phyloP scores from a whole-genome alignment of 164 flowering plant species.

The Cinnamomum chago region DNA sequence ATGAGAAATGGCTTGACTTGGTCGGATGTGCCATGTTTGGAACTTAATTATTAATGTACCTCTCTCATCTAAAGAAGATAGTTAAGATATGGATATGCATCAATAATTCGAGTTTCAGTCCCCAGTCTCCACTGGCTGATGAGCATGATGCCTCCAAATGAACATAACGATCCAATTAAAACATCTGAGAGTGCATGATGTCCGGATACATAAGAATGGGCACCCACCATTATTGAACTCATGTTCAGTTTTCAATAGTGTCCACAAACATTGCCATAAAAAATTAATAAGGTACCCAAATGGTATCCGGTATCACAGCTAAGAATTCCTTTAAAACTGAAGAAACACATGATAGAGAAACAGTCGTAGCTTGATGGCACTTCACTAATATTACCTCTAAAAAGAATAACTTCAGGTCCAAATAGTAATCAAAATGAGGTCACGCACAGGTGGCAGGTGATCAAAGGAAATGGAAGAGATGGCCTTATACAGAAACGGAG shows the following conservation, averaged over 20 bases:
- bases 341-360: background rate
- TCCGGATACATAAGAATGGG: background rate
- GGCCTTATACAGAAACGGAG: background rate
- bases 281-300: background rate
- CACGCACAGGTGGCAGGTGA: background rate
- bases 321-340: background rate
- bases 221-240: background rate
- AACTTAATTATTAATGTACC: background rate
- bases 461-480: background rate
- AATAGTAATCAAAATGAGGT: background rate
- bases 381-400: background rate
- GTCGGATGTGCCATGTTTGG: conserved; percentile 1
- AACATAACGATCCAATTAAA: conserved; percentile 1
- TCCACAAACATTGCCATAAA: background rate
- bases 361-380: background rate
- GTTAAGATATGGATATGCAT: conserved; percentile 1
- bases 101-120: background rate
- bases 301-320: background rate
- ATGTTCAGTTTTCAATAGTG: background rate
- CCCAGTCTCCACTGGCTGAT: background rate
- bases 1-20: conserved; percentile 7
- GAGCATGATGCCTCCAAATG: background rate
- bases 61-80: background rate
- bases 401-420: background rate
- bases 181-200: background rate